These are phyloP conservation scores for Tricholoma terreum DNA, from an alignment of 768 basidiomycete species.

Conservation along the genomic window DNA sequence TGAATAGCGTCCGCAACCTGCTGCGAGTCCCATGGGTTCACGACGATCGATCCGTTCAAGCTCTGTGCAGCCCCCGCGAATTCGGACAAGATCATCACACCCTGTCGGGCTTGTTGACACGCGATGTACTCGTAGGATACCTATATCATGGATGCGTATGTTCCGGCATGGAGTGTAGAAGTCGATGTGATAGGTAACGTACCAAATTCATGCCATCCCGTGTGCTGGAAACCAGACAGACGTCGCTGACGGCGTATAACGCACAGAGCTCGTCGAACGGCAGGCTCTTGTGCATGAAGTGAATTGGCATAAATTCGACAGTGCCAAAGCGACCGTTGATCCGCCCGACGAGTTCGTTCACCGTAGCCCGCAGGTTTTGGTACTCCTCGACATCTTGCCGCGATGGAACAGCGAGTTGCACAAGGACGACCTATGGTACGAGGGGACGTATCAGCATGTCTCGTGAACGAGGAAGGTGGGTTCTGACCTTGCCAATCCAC, in stretches of 20 bases:
- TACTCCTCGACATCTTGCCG: slow-evolving; percentile 99
- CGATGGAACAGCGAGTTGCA: slow-evolving; percentile 96
- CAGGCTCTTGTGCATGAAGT: slow-evolving; percentile 97
- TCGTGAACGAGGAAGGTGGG: background rate
- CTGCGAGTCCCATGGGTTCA: slow-evolving; percentile 99
- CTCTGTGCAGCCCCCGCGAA: slow-evolving; percentile 97
- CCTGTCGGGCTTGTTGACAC: slow-evolving; percentile 88
- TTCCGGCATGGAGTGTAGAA: slow-evolving; percentile 13
- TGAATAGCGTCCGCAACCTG: slow-evolving; percentile 97
- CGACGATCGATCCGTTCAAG: slow-evolving; percentile 92
- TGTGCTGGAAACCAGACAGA: slow-evolving; percentile 92
- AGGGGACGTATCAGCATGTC: slow-evolving; percentile 3
- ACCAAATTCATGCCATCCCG: slow-evolving; percentile 99
- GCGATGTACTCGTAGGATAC: slow-evolving; percentile 99
- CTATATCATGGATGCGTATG: slow-evolving; percentile 36
- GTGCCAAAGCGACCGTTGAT: slow-evolving; percentile 99
- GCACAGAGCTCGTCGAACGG: slow-evolving; percentile 94
- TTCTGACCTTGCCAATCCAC: slow-evolving; percentile 90
- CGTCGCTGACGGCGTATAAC: slow-evolving; percentile 95
- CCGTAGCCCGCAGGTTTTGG: slow-evolving; percentile 91
- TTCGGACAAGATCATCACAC: slow-evolving; percentile 97
- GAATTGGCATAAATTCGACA: slow-evolving; percentile 99
- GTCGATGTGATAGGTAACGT: slow-evolving; percentile 28
- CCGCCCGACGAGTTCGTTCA: slow-evolving; percentile 96
- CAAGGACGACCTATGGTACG: slow-evolving; percentile 74